Evolutionary conservation across 352 stramenopile genomes (phyloP).

Genomic region (Phytopythium kandeliae): DNA sequence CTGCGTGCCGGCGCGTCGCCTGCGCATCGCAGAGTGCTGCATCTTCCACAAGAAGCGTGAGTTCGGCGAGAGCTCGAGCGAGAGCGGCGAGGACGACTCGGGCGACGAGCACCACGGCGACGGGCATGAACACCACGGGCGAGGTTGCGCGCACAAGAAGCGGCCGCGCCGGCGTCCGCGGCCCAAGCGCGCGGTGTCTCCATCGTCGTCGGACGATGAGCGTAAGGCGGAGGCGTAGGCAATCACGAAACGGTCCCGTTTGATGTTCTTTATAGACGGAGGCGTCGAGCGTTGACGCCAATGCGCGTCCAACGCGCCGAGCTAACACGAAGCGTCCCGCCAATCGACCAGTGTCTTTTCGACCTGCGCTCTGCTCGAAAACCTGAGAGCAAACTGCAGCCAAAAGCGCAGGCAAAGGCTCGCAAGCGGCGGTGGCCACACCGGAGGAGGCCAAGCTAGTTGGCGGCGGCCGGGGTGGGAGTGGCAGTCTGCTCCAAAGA

Average conservation of each 20-base stretch:
- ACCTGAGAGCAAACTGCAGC: background rate
- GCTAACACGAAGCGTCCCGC: no score
- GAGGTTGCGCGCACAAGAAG: constrained; percentile 27
- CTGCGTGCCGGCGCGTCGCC: no score
- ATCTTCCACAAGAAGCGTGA: constrained; percentile 92
- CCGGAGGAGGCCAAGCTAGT: constrained; percentile 2
- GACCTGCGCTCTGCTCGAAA: no score
- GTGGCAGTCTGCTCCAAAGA: no score
- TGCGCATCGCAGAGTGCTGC: constrained; percentile 88
- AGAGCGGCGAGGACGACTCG: constrained; percentile 73
- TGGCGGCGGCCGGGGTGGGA: no score
- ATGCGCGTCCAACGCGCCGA: no score
- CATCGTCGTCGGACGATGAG: constrained; percentile 31
- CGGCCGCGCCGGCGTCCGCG: constrained; percentile 16
- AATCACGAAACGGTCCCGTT: no score
- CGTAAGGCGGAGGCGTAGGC: constrained; percentile 13
- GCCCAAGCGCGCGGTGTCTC: constrained; percentile 22
- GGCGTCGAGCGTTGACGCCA: no score
- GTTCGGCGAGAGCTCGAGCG: constrained; percentile 90
- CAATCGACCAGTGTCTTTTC: background rate
- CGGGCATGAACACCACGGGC: constrained; percentile 17
- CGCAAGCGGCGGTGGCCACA: background rate
- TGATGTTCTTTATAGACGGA: no score
- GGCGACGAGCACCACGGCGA: constrained; percentile 17
- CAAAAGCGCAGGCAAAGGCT: background rate